Percentiles rank a stretch among this genome's conserved stretches.
Evolutionary conservation across 345 rosid species (phyloP).

Genomic region (Kandelia obovata): DNA sequence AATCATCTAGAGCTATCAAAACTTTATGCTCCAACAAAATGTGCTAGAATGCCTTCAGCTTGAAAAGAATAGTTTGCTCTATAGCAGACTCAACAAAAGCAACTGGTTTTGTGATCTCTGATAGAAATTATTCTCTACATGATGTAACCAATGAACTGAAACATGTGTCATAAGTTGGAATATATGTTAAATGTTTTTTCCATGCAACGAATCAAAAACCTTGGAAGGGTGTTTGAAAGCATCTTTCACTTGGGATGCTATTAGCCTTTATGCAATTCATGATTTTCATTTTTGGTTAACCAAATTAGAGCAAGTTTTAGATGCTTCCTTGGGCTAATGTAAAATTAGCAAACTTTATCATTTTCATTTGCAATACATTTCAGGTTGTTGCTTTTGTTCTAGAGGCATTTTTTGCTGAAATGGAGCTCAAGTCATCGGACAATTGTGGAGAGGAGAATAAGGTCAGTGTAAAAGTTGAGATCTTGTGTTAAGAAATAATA

Average conservation of each 20-base stretch:
- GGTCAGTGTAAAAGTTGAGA: conserved; percentile 43
- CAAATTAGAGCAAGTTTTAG: conserved; percentile 2
- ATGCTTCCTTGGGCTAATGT: background rate
- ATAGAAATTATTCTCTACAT: no score
- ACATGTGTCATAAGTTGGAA: no score
- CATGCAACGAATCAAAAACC: background rate
- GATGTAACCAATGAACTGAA: background rate
- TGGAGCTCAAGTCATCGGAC: conserved; percentile 77
- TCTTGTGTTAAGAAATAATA: conserved; percentile 1
- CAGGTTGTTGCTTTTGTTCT: conserved; percentile 96
- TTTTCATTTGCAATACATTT: conserved; percentile 19
- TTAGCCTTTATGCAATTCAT: background rate
- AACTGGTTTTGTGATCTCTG: no score
- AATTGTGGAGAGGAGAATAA: conserved; percentile 42
- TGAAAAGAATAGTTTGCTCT: no score
- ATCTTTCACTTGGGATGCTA: conserved; percentile 2
- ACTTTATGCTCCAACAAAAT: no score
- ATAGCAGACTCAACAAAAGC: no score
- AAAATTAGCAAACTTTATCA: background rate
- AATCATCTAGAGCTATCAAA: no score
- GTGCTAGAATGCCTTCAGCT: no score
- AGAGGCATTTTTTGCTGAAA: conserved; percentile 96
- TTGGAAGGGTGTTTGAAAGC: background rate
- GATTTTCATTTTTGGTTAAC: background rate
- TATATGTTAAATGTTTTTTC: no score